Base-by-base conservation (phyloP, 208 protist species). In the Wallacemonas sp. region DNA sequence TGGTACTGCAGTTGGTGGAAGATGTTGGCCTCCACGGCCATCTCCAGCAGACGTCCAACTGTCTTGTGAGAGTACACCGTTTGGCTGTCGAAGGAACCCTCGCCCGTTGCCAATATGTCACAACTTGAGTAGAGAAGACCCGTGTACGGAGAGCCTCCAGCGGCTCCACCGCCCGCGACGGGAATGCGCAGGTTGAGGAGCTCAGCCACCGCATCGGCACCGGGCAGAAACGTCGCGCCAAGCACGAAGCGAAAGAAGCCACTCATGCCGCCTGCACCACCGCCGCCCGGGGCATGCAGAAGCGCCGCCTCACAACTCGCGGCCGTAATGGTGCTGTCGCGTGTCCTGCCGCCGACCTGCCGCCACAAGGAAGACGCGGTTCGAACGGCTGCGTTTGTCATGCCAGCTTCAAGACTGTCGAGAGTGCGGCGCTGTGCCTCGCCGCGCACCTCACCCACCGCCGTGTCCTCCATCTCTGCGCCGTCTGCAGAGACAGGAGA, bases 1-100 rank as follows among this genome's bases (percentile, higher is more conserved):
- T 4, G 55, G 15, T 74, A 38, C 24, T 12, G 22, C 47, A 59
- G 47, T 17, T 68, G 55, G 1, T 74, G 79, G 9, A 62, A 68
- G 11, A 82, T 39, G 49, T 93, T 90, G n/a, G 72, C 81, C 60
- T 80, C 68, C 27, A 89, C 79, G 24, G 63, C 72, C 81, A 93
- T 86, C 68, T 91, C 82, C 17, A 91, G 66, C 62, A 93, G 62
- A 3, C 82, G 72, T 0, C 75, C 88, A 4, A 90, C 70, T 46
- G 88, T 91, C 71, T 94, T 94, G 68, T 82, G 75, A 2, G 56
- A 90, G 15, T 42, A 55, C 3, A 94, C 68, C 0, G 84, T 89
- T 61, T 94, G 88, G 14, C 51, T 45, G 46, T 94, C 88, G 45
- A 90, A 91, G n/a, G 82, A 91, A 54, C 88, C 88, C 55, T 94